A percentile compares a stretch with the other conserved stretches of the same genome.
phyloP scores from a whole-genome alignment of 1,284 basidiomycete genomes.

The Polyporus tsugae region DNA sequence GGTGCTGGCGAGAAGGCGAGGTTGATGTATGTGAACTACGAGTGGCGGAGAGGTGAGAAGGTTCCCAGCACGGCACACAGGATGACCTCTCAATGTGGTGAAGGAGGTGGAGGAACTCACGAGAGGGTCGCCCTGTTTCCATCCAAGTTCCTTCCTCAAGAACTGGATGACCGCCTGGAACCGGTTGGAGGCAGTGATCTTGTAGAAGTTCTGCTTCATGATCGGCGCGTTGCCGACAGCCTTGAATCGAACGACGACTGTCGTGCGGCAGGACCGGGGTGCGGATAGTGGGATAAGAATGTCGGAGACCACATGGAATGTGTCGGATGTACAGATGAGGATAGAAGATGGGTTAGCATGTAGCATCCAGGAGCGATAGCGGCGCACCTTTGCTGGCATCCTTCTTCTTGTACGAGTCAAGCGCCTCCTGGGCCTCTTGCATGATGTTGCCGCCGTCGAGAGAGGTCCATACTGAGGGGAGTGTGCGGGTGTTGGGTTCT shows the following conservation, averaged over 20 bases:
- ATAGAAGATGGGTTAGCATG: neutral
- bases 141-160: slow-evolving; percentile 88
- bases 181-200: slow-evolving; percentile 93
- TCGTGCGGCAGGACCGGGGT: neutral
- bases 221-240: slow-evolving; percentile 98
- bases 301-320: neutral
- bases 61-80: neutral
- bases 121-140: slow-evolving; percentile 88
- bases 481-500: slow-evolving; percentile 50
- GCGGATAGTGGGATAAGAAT: neutral
- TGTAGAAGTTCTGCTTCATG: slow-evolving; percentile 99
- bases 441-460: slow-evolving; percentile 52
- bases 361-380: neutral
- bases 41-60: neutral
- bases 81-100: slow-evolving; percentile 3
- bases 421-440: slow-evolving; percentile 69
- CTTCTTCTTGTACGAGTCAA: slow-evolving; percentile 87
- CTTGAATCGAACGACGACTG: slow-evolving; percentile 97
- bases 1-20: slow-evolving; percentile 95
- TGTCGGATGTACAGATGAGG: neutral
- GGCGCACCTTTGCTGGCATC: slow-evolving; percentile 81
- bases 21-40: slow-evolving; percentile 97
- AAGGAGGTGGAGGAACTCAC: slow-evolving; percentile 56
- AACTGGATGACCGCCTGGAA: slow-evolving; percentile 98
- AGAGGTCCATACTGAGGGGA: slow-evolving; percentile 53